These are phyloP conservation scores for Colletotrichum melonis DNA, from an alignment of 2,329 filamentous ascomycete species.

Conservation along the genomic window DNA sequence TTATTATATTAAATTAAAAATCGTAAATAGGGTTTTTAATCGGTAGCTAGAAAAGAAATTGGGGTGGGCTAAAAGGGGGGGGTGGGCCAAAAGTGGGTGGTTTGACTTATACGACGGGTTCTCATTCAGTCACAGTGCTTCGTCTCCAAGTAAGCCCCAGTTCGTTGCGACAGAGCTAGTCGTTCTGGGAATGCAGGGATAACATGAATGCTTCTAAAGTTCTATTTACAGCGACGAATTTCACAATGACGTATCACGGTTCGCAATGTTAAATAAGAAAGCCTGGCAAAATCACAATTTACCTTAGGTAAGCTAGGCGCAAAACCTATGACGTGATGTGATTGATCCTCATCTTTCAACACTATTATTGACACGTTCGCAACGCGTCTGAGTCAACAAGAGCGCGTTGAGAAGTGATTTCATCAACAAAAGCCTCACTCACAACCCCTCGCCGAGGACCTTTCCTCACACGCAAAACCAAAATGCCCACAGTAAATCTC, in stretches of 20 bases:
- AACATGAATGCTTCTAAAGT: no score
- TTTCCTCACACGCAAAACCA: neutral
- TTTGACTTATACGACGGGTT: no score
- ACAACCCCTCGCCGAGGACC: rapidly evolving
- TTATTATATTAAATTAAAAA: no score
- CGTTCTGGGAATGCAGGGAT: no score
- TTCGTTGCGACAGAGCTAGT: no score
- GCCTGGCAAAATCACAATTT: neutral
- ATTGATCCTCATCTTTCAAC: neutral
- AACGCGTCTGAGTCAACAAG: rapidly evolving
- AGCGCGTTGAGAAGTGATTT: neutral
- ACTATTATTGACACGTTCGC: neutral
- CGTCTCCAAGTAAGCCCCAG: neutral
- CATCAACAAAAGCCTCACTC: neutral
- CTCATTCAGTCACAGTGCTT: no score
- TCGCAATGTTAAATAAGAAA: neutral
- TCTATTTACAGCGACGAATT: no score
- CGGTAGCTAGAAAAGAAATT: no score
- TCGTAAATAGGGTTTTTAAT: no score
- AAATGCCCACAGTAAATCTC: neutral
- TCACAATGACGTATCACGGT: no score
- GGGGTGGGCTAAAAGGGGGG: no score
- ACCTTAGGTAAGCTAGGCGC: neutral
- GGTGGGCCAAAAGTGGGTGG: no score
- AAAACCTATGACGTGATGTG: neutral